Percentiles rank a stretch among this genome's conserved stretches.
phyloP scores from a whole-genome alignment of 176 grass and related monocot species.

The Eleusine coracana region DNA sequence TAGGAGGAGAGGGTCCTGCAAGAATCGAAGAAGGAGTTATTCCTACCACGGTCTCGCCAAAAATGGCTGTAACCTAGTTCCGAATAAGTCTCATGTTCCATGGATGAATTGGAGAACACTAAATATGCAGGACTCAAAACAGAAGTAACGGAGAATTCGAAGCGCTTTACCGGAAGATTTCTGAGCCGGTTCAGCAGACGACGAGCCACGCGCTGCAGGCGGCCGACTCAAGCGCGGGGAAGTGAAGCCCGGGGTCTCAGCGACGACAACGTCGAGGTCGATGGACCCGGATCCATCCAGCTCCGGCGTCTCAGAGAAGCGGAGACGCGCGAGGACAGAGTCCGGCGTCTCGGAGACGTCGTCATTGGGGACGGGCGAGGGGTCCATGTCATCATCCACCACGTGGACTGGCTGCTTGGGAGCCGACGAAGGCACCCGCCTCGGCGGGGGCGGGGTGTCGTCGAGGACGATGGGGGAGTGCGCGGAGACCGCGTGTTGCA shows the following conservation, averaged over 20 bases:
- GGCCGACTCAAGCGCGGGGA: neutral
- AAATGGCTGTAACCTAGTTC: neutral
- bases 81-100: neutral
- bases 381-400: constrained; percentile 24
- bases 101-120: neutral
- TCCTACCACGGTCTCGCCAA: neutral
- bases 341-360: neutral
- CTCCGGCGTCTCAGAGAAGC: constrained; percentile 26
- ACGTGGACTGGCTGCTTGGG: neutral
- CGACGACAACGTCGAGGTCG: neutral
- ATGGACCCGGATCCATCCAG: neutral
- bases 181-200: neutral
- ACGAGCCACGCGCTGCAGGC: neutral
- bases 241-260: constrained; percentile 6
- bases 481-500: neutral
- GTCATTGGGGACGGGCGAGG: neutral
- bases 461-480: constrained; percentile 40
- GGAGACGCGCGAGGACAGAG: constrained; percentile 14
- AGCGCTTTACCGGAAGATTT: constrained; percentile 17
- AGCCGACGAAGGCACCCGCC: neutral
- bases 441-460: constrained; percentile 57
- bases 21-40: neutral
- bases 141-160: neutral
- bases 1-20: constrained; percentile 45
- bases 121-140: neutral